These are phyloP conservation scores for Coemansia sp. DNA, from an alignment of 192 early-diverging fungal genomes.

Conservation along the genomic window DNA sequence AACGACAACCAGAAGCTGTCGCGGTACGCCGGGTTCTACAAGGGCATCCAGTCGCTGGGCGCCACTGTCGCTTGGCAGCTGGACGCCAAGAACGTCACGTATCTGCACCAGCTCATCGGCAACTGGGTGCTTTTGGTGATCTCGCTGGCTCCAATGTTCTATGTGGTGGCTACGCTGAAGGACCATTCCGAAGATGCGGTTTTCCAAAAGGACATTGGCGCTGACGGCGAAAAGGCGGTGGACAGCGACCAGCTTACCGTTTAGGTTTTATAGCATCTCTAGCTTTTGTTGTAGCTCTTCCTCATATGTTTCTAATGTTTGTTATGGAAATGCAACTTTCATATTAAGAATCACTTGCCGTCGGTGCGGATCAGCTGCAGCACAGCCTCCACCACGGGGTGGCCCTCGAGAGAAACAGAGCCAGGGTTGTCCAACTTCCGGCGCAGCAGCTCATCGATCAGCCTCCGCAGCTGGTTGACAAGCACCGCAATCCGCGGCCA, in stretches of 20 bases:
- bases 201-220: neutral
- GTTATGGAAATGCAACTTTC: no score
- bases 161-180: slow-evolving; percentile 54
- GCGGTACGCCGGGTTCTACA: slow-evolving; percentile 82
- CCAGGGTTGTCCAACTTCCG: slow-evolving; percentile 72
- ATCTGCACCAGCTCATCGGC: slow-evolving; percentile 58
- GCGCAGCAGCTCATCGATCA: slow-evolving; percentile 72
- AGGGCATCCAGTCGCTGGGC: slow-evolving; percentile 78
- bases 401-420: slow-evolving; percentile 43
- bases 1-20: slow-evolving; percentile 72
- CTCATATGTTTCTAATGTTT: neutral
- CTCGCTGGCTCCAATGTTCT: slow-evolving; percentile 57
- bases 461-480: slow-evolving; percentile 70
- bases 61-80: slow-evolving; percentile 72
- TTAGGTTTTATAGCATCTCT: neutral
- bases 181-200: slow-evolving; percentile 43
- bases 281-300: neutral
- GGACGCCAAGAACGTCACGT: slow-evolving; percentile 58
- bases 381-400: slow-evolving; percentile 37
- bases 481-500: slow-evolving; percentile 75
- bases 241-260: neutral
- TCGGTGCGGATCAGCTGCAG: slow-evolving; percentile 37
- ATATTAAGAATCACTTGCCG: slow-evolving; percentile 9
- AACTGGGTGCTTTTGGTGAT: slow-evolving; percentile 61
- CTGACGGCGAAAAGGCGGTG: neutral